Base-by-base conservation (phyloP, 495 filamentous ascomycete genomes). In the Penicillium maclennaniae region DNA sequence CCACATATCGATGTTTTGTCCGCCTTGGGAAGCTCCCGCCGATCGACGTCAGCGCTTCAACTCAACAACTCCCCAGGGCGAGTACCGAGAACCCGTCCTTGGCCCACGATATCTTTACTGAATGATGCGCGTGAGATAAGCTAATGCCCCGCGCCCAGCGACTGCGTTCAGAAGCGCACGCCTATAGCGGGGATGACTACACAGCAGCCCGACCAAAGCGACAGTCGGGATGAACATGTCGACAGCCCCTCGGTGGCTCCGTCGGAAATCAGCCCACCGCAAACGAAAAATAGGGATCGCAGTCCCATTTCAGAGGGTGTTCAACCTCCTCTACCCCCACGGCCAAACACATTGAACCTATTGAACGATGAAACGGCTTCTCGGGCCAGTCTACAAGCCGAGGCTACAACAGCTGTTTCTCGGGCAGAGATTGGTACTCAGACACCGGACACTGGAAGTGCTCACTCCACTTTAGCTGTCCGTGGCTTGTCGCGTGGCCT, bases 361-460 rank as follows among this genome's bases (percentile, higher is more conserved):
- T 53, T 76, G 36, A 68, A 72, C 41, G 73, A 76, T 54, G 70
- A 71, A 56, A 62, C 59, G 43, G 43, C 64, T 19, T 56, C 68
- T 25, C 62, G 74, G 51, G 65, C 81, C 43, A 68, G 63, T 25
- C 63, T 93, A 36, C 87, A 83, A 49, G 85, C 86, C 3, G 84
- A 83, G 54, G 83, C 91, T 27, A 97, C 92, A 9, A 96, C 89
- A 0, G 89, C 90, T 7, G 59, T 97, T 12, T 89, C 89, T 0
- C 78, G 87, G 10, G 82, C 87, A 56, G 90, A 92, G 55, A 85
- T 91, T 45, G 81, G 85, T 47, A 85, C 85, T 1, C 74, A 88
- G 43, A 78, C 84, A n/a, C 82, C 85, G 56, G 79, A 81, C n/a
- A 84, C 87, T 61, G 80, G 80, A 14, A 80, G 79, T 51, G 82